phyloP scores from a whole-genome alignment of 345 rosid species.

The Gossypium ekmanianum region DNA sequence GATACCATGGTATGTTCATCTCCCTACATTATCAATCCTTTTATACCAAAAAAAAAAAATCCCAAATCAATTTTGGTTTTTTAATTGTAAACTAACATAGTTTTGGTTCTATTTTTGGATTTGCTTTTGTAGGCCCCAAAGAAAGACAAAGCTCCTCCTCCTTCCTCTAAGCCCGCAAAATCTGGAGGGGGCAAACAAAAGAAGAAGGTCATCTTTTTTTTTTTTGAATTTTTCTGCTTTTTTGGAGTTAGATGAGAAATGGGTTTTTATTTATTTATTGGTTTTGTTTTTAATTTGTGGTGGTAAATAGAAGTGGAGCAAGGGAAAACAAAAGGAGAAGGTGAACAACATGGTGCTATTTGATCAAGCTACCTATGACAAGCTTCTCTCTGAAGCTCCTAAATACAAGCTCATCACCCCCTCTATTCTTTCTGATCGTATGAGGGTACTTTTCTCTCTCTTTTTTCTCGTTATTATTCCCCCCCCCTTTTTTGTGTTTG shows the following conservation, averaged over 20 bases:
- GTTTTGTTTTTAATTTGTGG: neutral
- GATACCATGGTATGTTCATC: neutral
- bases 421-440: constrained; percentile 70
- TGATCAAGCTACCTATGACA: constrained; percentile 77
- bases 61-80: neutral
- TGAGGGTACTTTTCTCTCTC: constrained; percentile 45
- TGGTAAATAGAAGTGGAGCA: constrained; percentile 72
- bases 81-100: neutral
- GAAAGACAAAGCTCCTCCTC: constrained; percentile 75
- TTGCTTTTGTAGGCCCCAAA: constrained; percentile 48
- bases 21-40: neutral
- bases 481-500: neutral
- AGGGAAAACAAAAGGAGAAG: constrained; percentile 91
- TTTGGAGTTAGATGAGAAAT: neutral
- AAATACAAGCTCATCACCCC: constrained; percentile 40
- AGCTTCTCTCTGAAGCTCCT: constrained; percentile 59
- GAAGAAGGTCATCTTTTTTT: constrained; percentile 50
- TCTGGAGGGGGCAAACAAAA: constrained; percentile 77
- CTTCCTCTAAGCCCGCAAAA: constrained; percentile 67
- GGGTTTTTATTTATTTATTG: neutral
- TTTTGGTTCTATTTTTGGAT: neutral
- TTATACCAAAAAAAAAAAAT: neutral
- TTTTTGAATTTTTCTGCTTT: neutral
- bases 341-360: constrained; percentile 90
- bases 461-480: no score